phyloP scores from a whole-genome alignment of 2,329 filamentous ascomycete genomes.

The Colletotrichum simmondsii region DNA sequence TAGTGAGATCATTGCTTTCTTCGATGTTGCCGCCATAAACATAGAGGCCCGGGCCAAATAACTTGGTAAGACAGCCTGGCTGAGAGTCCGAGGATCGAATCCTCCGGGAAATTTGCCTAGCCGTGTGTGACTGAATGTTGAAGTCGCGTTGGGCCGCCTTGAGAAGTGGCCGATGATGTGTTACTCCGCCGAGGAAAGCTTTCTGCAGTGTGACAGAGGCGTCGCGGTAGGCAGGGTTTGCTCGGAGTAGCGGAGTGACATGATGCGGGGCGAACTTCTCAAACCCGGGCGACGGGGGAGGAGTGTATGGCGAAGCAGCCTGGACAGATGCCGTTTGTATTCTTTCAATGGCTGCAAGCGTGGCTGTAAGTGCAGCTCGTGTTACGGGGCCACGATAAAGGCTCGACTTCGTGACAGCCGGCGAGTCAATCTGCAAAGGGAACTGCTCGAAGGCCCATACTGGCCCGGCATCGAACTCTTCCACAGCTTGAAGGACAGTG shows the following conservation, averaged over 20 bases:
- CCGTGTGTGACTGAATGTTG: constrained; percentile 45
- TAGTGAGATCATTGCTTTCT: constrained; percentile 37
- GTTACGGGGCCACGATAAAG: constrained; percentile 52
- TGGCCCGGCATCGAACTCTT: constrained; percentile 53
- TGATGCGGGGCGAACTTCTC: constrained; percentile 21
- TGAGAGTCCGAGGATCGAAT: constrained; percentile 54
- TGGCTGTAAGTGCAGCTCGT: constrained; percentile 49
- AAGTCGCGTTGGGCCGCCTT: constrained; percentile 51
- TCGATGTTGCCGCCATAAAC: constrained; percentile 54
- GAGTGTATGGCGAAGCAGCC: constrained; percentile 23
- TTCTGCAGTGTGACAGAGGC: constrained; percentile 46
- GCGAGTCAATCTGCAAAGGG: constrained; percentile 50
- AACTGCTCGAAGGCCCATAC: constrained; percentile 57
- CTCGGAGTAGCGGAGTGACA: constrained; percentile 34
- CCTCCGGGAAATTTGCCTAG: constrained; percentile 51
- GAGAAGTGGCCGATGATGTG: constrained; percentile 49
- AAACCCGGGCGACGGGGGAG: constrained; percentile 32
- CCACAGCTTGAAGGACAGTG: constrained; percentile 51
- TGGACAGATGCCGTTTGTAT: constrained; percentile 38
- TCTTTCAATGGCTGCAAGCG: constrained; percentile 48
- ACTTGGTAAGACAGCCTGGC: constrained; percentile 50
- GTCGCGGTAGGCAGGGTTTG: constrained; percentile 30
- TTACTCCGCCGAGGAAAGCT: constrained; percentile 49
- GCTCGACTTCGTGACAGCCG: constrained; percentile 50
- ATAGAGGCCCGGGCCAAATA: constrained; percentile 50